phyloP scores from a whole-genome alignment of 2,329 filamentous ascomycete genomes.

The Trichoderma arundinaceum region DNA sequence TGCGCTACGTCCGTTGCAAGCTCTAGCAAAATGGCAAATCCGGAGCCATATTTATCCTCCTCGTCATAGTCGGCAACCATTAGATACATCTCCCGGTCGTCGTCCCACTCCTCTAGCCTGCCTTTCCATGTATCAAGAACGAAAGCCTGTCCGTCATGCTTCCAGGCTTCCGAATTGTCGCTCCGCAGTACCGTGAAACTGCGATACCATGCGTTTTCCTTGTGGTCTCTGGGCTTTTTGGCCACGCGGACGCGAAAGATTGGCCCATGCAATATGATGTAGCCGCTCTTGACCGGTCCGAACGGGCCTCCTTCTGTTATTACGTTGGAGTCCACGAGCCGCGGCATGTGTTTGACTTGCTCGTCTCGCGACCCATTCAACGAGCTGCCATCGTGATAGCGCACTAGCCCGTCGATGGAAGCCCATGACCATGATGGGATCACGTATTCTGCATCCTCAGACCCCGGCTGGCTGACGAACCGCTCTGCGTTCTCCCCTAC shows the following conservation, averaged over 20 bases:
- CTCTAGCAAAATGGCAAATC: conserved; percentile 16
- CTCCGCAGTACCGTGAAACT: conserved; percentile 7
- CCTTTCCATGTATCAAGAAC: conserved; percentile 16
- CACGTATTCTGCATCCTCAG: conserved; percentile 2
- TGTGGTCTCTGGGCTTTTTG: conserved; percentile 12
- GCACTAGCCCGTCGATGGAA: conserved; percentile 11
- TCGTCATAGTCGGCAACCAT: conserved; percentile 13
- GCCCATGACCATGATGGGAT: conserved; percentile 23
- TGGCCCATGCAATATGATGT: conserved; percentile 16
- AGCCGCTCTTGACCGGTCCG: conserved; percentile 6
- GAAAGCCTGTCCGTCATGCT: conserved; percentile 10
- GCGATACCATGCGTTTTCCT: not conserved
- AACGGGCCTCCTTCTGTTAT: conserved; percentile 21
- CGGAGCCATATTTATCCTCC: not conserved
- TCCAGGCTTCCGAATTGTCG: conserved; percentile 7
- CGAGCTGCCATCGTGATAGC: conserved; percentile 20
- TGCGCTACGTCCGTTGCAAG: not conserved
- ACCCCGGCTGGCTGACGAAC: not conserved
- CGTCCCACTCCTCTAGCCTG: conserved; percentile 7
- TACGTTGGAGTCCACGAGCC: conserved; percentile 8
- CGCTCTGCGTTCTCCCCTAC: conserved; percentile 16
- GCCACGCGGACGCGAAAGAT: conserved; percentile 13
- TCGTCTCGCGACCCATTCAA: conserved; percentile 1
- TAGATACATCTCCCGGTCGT: conserved; percentile 20
- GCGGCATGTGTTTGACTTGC: conserved; percentile 11